Evolutionary conservation across 2,329 filamentous ascomycete species (phyloP).

Genomic region (Epichloe uncinata): DNA sequence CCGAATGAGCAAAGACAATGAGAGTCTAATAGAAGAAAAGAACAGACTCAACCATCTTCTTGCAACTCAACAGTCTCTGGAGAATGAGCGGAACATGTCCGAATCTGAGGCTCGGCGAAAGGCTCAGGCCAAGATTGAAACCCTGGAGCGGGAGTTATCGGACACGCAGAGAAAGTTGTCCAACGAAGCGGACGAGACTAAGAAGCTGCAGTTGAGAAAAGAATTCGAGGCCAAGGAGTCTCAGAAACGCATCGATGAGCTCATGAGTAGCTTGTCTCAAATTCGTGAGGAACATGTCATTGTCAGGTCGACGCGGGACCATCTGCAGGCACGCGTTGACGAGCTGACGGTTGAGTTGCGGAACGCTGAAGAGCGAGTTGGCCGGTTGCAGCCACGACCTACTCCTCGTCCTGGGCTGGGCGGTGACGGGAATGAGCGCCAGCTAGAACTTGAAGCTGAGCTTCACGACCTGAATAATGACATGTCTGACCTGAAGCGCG

Average conservation of each 20-base stretch:
- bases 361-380: constrained; percentile 76
- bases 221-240: constrained; percentile 83
- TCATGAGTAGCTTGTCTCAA: constrained; percentile 65
- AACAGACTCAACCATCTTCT: constrained; percentile 71
- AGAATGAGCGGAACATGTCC: constrained; percentile 80
- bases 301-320: constrained; percentile 76
- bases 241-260: constrained; percentile 85
- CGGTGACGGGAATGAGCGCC: constrained; percentile 30
- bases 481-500: constrained; percentile 73
- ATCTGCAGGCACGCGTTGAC: constrained; percentile 77
- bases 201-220: constrained; percentile 69
- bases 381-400: constrained; percentile 68
- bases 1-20: constrained; percentile 77
- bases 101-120: constrained; percentile 74
- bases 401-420: constrained; percentile 43
- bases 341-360: constrained; percentile 80
- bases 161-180: constrained; percentile 71
- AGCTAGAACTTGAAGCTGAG: constrained; percentile 41
- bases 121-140: constrained; percentile 64
- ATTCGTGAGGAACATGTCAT: constrained; percentile 77
- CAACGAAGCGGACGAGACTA: constrained; percentile 70
- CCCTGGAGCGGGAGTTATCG: constrained; percentile 64
- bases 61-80: constrained; percentile 70
- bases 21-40: constrained; percentile 71
- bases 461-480: constrained; percentile 74